A percentile compares a stretch with the other conserved stretches of the same genome.
Conservation (phyloP, 139 green algal genomes). For the Nannochloris sp. region DNA sequence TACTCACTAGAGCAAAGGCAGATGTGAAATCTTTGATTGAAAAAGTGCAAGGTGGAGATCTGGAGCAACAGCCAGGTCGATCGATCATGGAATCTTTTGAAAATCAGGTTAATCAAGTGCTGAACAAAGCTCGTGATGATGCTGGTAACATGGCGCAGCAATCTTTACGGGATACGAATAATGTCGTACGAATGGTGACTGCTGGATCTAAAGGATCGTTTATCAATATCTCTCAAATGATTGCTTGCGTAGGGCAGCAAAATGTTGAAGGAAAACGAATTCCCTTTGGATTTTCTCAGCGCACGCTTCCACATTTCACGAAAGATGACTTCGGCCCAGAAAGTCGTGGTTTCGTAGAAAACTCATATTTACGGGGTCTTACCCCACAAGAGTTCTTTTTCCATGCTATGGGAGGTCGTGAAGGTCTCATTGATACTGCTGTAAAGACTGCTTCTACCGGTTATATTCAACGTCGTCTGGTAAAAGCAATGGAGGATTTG, state of each 20-base stretch:
- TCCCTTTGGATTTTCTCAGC: conserved; percentile 88
- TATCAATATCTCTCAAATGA: conserved; percentile 99
- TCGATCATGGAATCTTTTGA: conserved; percentile 96
- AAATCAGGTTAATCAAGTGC: conserved; percentile 74
- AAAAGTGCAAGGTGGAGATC: conserved; percentile 68
- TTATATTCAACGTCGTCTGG: conserved; percentile 85
- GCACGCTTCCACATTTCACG: conserved; percentile 93
- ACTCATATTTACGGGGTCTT: conserved; percentile 93
- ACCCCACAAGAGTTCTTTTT: conserved; percentile 99
- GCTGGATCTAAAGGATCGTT: conserved; percentile 94
- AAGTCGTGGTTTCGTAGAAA: conserved; percentile 93
- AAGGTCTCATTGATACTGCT: conserved; percentile 98
- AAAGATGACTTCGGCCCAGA: conserved; percentile 97
- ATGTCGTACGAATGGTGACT: conserved; percentile 97
- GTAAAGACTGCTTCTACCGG: conserved; percentile 92
- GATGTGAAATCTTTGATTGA: conserved; percentile 81
- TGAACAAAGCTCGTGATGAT: conserved; percentile 94
- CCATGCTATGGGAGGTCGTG: conserved; percentile 97
- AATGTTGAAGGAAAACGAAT: conserved; percentile 99
- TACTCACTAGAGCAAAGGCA: conserved; percentile 81
- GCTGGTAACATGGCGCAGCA: conserved; percentile 78
- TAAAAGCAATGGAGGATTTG: conserved; percentile 99
- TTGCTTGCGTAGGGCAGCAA: conserved; percentile 98
- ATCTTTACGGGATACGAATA: conserved; percentile 88
- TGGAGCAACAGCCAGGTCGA: conserved; percentile 85